Conservation (phyloP, 345 rosid genomes). For the Eucalyptus pauciflora region DNA sequence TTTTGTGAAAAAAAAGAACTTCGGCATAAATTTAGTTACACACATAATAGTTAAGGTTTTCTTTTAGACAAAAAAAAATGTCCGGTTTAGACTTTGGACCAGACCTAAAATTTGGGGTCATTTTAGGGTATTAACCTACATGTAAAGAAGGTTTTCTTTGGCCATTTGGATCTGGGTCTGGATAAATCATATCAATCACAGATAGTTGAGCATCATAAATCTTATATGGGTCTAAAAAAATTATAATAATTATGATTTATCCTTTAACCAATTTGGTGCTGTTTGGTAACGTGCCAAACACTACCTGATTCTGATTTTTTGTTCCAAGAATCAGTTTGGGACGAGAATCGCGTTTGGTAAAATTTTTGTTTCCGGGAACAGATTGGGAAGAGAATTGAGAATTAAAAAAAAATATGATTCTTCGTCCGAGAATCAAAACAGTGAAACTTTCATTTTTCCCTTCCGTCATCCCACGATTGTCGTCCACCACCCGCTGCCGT, state of each 20-base stretch:
- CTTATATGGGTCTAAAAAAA: neutral
- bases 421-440: too few species aligned
- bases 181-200: neutral
- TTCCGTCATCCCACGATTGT: too few species aligned
- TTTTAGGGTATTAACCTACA: neutral
- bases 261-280: neutral
- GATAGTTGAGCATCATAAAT: neutral
- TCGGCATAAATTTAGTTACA: neutral
- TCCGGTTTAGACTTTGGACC: rapidly evolving
- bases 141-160: neutral
- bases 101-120: neutral
- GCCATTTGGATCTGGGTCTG: rapidly evolving
- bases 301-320: too few species aligned
- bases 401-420: too few species aligned
- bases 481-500: too few species aligned
- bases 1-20: neutral
- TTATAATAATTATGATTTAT: neutral
- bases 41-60: neutral
- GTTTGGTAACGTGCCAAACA: too few species aligned
- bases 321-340: too few species aligned
- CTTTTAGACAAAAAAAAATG: neutral
- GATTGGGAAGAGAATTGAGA: too few species aligned
- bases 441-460: too few species aligned
- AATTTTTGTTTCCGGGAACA: too few species aligned
- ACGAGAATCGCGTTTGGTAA: too few species aligned